phyloP scores from a whole-genome alignment of 768 basidiomycete species.

The Lentinula sp. region DNA sequence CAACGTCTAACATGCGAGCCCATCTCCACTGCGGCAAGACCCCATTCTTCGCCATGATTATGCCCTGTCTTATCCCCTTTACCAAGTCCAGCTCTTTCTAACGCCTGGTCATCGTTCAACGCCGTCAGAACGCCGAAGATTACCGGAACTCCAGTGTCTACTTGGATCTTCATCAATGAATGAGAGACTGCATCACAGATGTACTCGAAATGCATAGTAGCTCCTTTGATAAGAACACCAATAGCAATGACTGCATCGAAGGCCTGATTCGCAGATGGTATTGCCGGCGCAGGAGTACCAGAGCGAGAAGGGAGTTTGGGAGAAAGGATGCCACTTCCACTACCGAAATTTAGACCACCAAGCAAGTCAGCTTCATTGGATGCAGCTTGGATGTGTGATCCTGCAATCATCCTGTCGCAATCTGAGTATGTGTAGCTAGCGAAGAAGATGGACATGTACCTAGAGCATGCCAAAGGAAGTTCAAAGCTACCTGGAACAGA shows the following conservation, averaged over 20 bases:
- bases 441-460: conserved; percentile 42
- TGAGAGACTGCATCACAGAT: conserved; percentile 93
- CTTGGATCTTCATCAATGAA: conserved; percentile 89
- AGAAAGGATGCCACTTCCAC: conserved; percentile 15
- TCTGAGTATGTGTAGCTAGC: conserved; percentile 3
- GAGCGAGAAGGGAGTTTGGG: conserved; percentile 38
- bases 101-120: conserved; percentile 88
- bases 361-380: conserved; percentile 80
- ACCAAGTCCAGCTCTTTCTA: conserved; percentile 90
- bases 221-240: conserved; percentile 96
- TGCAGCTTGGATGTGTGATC: conserved; percentile 75
- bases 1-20: conserved; percentile 59
- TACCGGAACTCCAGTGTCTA: conserved; percentile 91
- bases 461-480: conserved; percentile 81
- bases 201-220: conserved; percentile 99
- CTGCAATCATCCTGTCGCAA: conserved; percentile 71
- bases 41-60: conserved; percentile 99
- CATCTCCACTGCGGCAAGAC: conserved; percentile 94
- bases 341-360: conserved; percentile 48
- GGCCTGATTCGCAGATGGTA: conserved; percentile 41
- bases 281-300: conserved; percentile 43
- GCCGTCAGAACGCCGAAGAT: conserved; percentile 96
- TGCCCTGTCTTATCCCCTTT: conserved; percentile 68
- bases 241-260: conserved; percentile 97
- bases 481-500: conserved; percentile 95